These are phyloP conservation scores for Eucalyptus melliodora DNA, from an alignment of 345 rosid species.

Conservation along the genomic window DNA sequence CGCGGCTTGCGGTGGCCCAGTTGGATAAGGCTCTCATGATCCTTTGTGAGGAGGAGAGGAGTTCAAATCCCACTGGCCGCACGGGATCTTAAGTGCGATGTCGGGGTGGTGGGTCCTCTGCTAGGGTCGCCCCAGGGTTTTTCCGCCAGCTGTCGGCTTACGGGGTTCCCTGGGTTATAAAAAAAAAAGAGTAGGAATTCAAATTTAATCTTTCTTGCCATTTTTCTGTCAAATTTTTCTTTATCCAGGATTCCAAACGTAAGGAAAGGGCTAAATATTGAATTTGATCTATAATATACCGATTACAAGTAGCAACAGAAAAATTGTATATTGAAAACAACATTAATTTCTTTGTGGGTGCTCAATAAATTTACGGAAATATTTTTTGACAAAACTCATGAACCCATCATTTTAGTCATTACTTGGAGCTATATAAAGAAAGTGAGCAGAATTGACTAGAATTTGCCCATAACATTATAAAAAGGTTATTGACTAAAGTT, in stretches of 20 bases:
- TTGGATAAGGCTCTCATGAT: no score
- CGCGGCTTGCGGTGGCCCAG: no score
- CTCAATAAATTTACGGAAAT: neutral
- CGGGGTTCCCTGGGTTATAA: no score
- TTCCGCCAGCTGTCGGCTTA: no score
- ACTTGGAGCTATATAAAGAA: neutral
- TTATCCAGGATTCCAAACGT: no score
- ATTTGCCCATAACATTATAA: neutral
- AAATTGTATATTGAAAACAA: neutral
- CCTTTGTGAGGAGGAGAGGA: no score
- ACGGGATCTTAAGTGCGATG: no score
- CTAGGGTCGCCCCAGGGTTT: no score
- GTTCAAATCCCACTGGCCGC: no score
- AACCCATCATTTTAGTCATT: neutral
- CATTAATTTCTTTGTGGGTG: neutral
- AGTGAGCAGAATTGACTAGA: neutral
- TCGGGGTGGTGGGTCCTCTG: no score
- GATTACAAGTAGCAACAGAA: neutral
- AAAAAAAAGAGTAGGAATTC: no score
- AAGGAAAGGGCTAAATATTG: neutral
- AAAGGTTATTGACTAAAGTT: neutral
- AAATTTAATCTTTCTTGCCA: neutral
- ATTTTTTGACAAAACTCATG: neutral
- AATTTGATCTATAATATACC: neutral
- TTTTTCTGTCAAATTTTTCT: neutral